Percentiles rank a stretch among this genome's conserved stretches.
Conservation (phyloP, 371 early-diverging fungal species). For the Rhizopus arrhizus region DNA sequence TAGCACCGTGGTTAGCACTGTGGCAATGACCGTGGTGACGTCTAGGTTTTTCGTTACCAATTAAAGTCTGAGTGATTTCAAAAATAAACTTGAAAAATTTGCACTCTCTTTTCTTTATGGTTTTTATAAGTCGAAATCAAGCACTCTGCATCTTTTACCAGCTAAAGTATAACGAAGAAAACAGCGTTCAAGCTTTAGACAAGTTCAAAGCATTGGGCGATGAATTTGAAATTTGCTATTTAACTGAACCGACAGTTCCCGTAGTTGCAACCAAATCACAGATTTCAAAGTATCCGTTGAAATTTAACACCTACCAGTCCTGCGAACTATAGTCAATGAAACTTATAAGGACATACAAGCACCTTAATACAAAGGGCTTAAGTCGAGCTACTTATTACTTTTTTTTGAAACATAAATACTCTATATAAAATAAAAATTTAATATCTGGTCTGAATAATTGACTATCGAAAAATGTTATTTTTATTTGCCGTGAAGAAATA, state of each 20-base stretch:
- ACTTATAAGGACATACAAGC: conserved; percentile 4
- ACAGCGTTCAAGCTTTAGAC: conserved; percentile 22
- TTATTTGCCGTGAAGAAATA: conserved; percentile 14
- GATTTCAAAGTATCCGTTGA: conserved; percentile 5
- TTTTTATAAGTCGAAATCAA: conserved; percentile 15
- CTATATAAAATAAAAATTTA: conserved; percentile 10
- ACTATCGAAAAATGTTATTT: conserved; percentile 7
- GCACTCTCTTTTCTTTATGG: background rate
- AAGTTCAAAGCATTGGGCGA: conserved; percentile 22
- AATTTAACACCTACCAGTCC: conserved; percentile 6
- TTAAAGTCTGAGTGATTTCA: too few species aligned
- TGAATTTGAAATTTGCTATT: conserved; percentile 13
- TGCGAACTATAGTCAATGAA: background rate
- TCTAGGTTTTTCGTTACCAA: too few species aligned
- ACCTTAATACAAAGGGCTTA: conserved; percentile 8
- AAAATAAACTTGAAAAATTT: too few species aligned
- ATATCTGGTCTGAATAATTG: conserved; percentile 8
- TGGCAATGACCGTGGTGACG: too few species aligned
- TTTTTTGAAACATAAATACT: conserved; percentile 8
- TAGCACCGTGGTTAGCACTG: too few species aligned
- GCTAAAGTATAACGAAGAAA: conserved; percentile 27
- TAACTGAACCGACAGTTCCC: conserved; percentile 11
- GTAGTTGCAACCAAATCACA: conserved; percentile 3
- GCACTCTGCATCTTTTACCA: conserved; percentile 17
- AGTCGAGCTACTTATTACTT: conserved; percentile 6